These are phyloP conservation scores for Candida sanyaensis DNA, from an alignment of 1,139 yeast species.

Conservation along the genomic window DNA sequence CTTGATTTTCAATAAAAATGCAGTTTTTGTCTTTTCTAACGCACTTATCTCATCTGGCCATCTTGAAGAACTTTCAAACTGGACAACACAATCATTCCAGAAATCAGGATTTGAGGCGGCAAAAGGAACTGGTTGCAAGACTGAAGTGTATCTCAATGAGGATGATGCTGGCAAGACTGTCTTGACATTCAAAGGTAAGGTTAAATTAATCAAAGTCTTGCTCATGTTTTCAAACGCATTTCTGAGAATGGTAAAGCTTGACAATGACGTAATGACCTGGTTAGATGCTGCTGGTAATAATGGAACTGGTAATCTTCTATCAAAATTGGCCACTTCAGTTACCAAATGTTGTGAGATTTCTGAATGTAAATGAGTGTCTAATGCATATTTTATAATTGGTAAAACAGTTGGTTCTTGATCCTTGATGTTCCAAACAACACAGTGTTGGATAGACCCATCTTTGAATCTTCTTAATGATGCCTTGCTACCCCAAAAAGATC, in stretches of 20 bases:
- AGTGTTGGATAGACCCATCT: conserved; percentile 86
- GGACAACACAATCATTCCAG: conserved; percentile 77
- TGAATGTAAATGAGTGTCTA: conserved; percentile 62
- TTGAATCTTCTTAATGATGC: conserved; percentile 87
- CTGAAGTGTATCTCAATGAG: conserved; percentile 71
- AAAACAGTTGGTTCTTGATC: conserved; percentile 65
- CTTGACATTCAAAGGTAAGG: conserved; percentile 73
- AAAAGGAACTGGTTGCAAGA: conserved; percentile 80
- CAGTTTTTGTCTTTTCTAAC: conserved; percentile 86
- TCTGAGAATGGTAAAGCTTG: conserved; percentile 57
- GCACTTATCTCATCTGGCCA: conserved; percentile 96
- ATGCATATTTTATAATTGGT: conserved; percentile 62
- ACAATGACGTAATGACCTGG: conserved; percentile 52
- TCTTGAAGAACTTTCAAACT: conserved; percentile 84
- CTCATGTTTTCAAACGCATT: conserved; percentile 68
- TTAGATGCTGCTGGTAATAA: conserved; percentile 56
- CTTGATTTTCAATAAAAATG: conserved; percentile 75
- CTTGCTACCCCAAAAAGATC: conserved; percentile 86
- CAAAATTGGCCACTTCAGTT: conserved; percentile 46
- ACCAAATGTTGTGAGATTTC: conserved; percentile 43
- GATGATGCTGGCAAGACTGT: conserved; percentile 73
- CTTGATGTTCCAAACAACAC: conserved; percentile 81
- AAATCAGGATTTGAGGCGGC: conserved; percentile 77
- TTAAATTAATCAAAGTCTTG: conserved; percentile 52
- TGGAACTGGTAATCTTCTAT: conserved; percentile 58